Percentiles rank a stretch among this genome's conserved stretches.
These are phyloP conservation scores for Colletotrichum paranaense DNA, from an alignment of 2,329 filamentous ascomycete species.

Conservation along the genomic window DNA sequence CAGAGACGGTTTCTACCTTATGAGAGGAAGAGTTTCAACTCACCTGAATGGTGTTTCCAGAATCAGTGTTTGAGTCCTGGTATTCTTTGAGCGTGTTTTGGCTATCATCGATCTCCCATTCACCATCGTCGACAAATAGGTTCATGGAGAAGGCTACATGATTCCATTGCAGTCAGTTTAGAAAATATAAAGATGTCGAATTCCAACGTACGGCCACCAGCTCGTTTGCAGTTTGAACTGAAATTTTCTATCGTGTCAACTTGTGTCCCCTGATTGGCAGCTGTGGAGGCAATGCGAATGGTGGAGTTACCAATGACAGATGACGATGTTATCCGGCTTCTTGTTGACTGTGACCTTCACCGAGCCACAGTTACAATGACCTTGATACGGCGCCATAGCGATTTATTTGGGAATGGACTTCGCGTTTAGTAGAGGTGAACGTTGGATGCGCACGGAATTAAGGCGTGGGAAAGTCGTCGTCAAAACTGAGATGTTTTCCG, in stretches of 20 bases:
- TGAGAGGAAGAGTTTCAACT: background rate
- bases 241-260: background rate
- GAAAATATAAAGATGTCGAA: background rate
- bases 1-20: background rate
- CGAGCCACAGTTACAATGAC: slow-evolving; percentile 30
- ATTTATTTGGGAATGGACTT: background rate
- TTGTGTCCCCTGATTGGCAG: too few relatives aligned
- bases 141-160: slow-evolving; percentile 25
- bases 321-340: slow-evolving; percentile 18
- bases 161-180: background rate
- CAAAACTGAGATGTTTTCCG: background rate
- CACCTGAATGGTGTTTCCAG: slow-evolving; percentile 22
- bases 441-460: background rate
- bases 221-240: slow-evolving; percentile 30
- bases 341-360: slow-evolving; percentile 11
- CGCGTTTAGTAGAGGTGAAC: fast-evolving
- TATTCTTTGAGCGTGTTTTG: slow-evolving; percentile 20
- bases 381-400: slow-evolving; percentile 12
- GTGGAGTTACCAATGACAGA: slow-evolving; percentile 22
- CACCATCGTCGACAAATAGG: slow-evolving; percentile 1
- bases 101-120: slow-evolving; percentile 13
- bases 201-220: slow-evolving; percentile 18
- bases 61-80: slow-evolving; percentile 22
- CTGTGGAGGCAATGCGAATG: background rate
- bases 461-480: too few relatives aligned